A percentile compares a stretch with the other conserved stretches of the same genome.
These are phyloP conservation scores for Tuber melanosporum DNA, from an alignment of 495 filamentous ascomycete genomes.

Conservation along the genomic window DNA sequence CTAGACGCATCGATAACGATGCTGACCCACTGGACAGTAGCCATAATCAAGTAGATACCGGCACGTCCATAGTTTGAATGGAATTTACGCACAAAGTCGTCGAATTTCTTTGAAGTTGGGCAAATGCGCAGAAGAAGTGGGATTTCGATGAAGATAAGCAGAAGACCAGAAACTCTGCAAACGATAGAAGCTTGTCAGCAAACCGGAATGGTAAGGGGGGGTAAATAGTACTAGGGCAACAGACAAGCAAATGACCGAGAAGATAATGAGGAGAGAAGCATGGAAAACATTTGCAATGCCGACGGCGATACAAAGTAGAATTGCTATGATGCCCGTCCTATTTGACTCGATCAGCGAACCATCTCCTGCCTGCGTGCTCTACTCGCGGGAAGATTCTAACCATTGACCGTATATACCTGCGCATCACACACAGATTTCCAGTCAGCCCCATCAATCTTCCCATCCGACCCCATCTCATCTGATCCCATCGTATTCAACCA, in stretches of 20 bases:
- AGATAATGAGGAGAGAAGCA: conserved; percentile 67
- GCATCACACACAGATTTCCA: conserved; percentile 41
- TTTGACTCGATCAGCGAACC: conserved; percentile 13
- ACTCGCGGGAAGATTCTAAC: conserved; percentile 50
- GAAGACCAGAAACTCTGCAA: conserved; percentile 63
- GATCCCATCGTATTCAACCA: conserved; percentile 11
- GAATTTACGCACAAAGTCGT: conserved; percentile 82
- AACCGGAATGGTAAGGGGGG: conserved; percentile 2
- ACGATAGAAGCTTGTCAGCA: conserved; percentile 11
- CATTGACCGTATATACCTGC: conserved; percentile 99
- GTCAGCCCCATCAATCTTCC: conserved; percentile 31
- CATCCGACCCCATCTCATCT: conserved; percentile 10
- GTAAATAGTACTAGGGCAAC: conserved; percentile 39
- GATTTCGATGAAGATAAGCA: conserved; percentile 95
- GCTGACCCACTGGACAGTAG: conserved; percentile 74
- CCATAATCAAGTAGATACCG: conserved; percentile 77
- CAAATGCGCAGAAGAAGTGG: conserved; percentile 96
- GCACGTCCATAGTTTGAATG: conserved; percentile 96
- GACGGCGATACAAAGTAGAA: conserved; percentile 89
- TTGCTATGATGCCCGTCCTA: conserved; percentile 91
- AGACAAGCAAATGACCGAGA: conserved; percentile 80
- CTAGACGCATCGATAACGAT: conserved; percentile 52
- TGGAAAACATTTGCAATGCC: conserved; percentile 80
- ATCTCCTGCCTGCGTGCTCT: conserved; percentile 5
- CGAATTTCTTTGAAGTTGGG: conserved; percentile 84